phyloP scores from a whole-genome alignment of 1,284 basidiomycete genomes.

The Phylloboletellus chloephorus region DNA sequence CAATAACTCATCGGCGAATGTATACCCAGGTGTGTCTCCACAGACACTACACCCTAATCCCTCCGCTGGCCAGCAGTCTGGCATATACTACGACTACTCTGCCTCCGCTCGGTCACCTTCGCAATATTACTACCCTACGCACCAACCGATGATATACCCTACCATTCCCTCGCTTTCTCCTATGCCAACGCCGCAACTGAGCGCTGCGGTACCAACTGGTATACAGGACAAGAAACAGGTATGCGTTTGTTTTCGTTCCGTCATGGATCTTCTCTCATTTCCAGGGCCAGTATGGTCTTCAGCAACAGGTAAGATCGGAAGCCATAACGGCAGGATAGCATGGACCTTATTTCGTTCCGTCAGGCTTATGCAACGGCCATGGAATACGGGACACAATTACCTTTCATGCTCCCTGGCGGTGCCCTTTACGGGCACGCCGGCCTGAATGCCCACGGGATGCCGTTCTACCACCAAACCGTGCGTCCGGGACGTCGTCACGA shows the following conservation, averaged over 20 bases:
- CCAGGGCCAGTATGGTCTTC: slow-evolving; percentile 41
- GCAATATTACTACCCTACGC: slow-evolving; percentile 57
- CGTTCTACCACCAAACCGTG: slow-evolving; percentile 38
- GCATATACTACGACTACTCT: slow-evolving; percentile 58
- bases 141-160: slow-evolving; percentile 57
- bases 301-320: slow-evolving; percentile 40
- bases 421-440: slow-evolving; percentile 38
- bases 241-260: slow-evolving; percentile 15
- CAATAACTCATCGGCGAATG: slow-evolving; percentile 38
- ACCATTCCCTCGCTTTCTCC: slow-evolving; percentile 45
- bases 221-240: slow-evolving; percentile 63
- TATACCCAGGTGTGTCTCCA: slow-evolving; percentile 46
- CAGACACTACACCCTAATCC: slow-evolving; percentile 42
- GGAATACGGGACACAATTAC: slow-evolving; percentile 48
- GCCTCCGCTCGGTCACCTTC: slow-evolving; percentile 44
- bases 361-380: slow-evolving; percentile 38
- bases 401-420: slow-evolving; percentile 42
- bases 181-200: slow-evolving; percentile 45
- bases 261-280: slow-evolving; percentile 11
- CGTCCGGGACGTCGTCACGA: slow-evolving; percentile 41
- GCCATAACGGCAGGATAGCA: slow-evolving; percentile 38
- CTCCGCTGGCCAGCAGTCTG: slow-evolving; percentile 45
- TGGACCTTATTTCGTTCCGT: slow-evolving; percentile 40
- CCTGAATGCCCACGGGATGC: slow-evolving; percentile 29
- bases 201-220: slow-evolving; percentile 38